Percentiles rank a stretch among this genome's conserved stretches.
Conservation (phyloP, 345 rosid genomes). For the Eucalyptus virginea region DNA sequence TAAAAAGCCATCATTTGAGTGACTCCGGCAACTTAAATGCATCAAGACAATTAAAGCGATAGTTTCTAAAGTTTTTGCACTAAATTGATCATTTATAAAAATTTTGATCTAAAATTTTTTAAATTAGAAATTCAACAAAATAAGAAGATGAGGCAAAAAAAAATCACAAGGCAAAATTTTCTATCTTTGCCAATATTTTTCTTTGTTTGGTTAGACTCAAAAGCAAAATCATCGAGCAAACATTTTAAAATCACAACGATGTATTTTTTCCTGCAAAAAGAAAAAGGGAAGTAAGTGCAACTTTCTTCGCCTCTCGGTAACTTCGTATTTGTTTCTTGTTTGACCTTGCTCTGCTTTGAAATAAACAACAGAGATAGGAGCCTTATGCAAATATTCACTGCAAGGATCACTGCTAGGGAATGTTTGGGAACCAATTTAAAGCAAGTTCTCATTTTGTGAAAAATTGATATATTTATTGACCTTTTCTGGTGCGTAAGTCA, state of each 20-base stretch:
- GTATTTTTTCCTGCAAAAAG: background rate
- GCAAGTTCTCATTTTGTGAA: background rate
- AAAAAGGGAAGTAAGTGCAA: background rate
- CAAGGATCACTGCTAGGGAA: background rate
- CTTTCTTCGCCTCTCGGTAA: background rate
- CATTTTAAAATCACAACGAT: background rate
- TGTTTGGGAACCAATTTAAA: background rate
- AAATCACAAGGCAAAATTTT: background rate
- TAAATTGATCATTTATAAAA: too few relatives aligned
- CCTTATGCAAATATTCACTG: background rate
- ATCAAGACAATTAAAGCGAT: too few relatives aligned
- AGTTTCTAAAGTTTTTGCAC: background rate
- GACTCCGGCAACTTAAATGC: too few relatives aligned
- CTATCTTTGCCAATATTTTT: background rate
- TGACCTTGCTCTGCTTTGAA: background rate
- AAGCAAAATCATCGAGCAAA: background rate
- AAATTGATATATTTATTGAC: background rate
- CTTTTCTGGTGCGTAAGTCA: background rate
- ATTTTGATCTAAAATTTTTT: too few relatives aligned
- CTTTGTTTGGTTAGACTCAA: background rate
- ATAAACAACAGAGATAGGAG: background rate
- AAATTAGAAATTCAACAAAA: background rate
- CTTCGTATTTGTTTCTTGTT: background rate
- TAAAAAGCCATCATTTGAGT: background rate
- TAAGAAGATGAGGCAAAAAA: too few relatives aligned